Conservation (phyloP, 805 yeast species). For the Candida ipomoeae region DNA sequence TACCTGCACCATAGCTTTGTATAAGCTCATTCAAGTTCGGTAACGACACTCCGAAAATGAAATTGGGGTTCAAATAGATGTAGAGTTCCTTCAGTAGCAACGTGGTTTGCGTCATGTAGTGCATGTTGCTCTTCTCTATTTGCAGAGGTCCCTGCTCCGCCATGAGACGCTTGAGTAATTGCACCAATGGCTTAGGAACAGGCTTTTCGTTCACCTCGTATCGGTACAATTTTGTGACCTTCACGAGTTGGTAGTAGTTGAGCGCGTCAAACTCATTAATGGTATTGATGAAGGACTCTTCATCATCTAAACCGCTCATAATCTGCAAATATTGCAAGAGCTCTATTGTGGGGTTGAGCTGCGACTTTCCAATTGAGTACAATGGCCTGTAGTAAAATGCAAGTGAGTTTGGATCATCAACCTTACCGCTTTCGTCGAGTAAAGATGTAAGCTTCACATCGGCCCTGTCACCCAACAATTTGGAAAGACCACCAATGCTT, state of each 20-base stretch:
- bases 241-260: constrained; percentile 65
- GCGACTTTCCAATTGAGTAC: constrained; percentile 59
- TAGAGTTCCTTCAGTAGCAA: constrained; percentile 38
- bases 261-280: constrained; percentile 51
- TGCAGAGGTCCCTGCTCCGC: constrained; percentile 38
- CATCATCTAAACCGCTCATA: constrained; percentile 64
- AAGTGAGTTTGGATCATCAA: constrained; percentile 43
- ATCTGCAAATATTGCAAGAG: constrained; percentile 89
- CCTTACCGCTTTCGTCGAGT: constrained; percentile 19
- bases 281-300: constrained; percentile 56
- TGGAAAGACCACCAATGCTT: constrained; percentile 25
- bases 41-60: constrained; percentile 53
- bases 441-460: constrained; percentile 19
- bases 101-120: constrained; percentile 39
- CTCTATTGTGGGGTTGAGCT: constrained; percentile 70
- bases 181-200: constrained; percentile 41
- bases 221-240: constrained; percentile 69
- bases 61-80: constrained; percentile 50
- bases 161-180: constrained; percentile 28
- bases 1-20: constrained; percentile 71
- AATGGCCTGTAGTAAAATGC: constrained; percentile 62
- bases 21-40: constrained; percentile 76
- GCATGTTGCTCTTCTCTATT: constrained; percentile 23
- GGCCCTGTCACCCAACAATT: constrained; percentile 12
- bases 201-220: constrained; percentile 80